A percentile compares a stretch with the other conserved stretches of the same genome.
phyloP scores from a whole-genome alignment of 1,284 basidiomycete genomes.

The Apiotrichum siamense region DNA sequence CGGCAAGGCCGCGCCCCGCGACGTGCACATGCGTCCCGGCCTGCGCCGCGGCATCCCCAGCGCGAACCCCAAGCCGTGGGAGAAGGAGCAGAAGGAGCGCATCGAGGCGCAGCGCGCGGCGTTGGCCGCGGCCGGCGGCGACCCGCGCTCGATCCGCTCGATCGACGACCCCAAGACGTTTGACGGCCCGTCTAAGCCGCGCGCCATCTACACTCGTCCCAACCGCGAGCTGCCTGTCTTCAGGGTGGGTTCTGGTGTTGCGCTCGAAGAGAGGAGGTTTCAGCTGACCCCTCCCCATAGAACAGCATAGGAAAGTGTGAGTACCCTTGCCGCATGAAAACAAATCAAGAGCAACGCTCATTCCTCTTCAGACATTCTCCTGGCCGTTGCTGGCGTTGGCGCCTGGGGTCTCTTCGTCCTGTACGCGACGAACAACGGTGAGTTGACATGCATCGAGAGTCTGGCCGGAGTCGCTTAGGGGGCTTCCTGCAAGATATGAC shows the following conservation, averaged over 20 bases:
- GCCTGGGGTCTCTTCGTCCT: slow-evolving; percentile 44
- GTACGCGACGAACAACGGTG: slow-evolving; percentile 45
- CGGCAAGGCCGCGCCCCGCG: slow-evolving; percentile 29
- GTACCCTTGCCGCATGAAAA: slow-evolving; percentile 6
- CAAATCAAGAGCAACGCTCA: slow-evolving; percentile 1
- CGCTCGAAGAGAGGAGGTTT: neutral
- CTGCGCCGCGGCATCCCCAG: slow-evolving; percentile 30
- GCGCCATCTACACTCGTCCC: slow-evolving; percentile 14
- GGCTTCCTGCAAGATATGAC: neutral
- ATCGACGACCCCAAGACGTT: slow-evolving; percentile 13
- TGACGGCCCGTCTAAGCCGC: slow-evolving; percentile 9
- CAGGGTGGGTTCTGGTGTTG: slow-evolving; percentile 24
- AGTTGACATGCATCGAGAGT: slow-evolving; percentile 5
- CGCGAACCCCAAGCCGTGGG: slow-evolving; percentile 9
- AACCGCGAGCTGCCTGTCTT: slow-evolving; percentile 28
- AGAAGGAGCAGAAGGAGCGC: slow-evolving; percentile 4
- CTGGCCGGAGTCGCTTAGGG: neutral
- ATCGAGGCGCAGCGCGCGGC: neutral
- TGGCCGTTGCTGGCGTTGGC: slow-evolving; percentile 33
- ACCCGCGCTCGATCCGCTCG: neutral
- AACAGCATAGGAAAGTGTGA: slow-evolving; percentile 32
- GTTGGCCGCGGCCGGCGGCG: neutral
- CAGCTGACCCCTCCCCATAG: slow-evolving; percentile 16
- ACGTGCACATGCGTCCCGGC: slow-evolving; percentile 29
- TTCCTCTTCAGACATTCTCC: slow-evolving; percentile 25